A percentile compares a stretch with the other conserved stretches of the same genome.
Evolutionary conservation across 768 basidiomycete species (phyloP).

Genomic region (Pluteus cervinus): DNA sequence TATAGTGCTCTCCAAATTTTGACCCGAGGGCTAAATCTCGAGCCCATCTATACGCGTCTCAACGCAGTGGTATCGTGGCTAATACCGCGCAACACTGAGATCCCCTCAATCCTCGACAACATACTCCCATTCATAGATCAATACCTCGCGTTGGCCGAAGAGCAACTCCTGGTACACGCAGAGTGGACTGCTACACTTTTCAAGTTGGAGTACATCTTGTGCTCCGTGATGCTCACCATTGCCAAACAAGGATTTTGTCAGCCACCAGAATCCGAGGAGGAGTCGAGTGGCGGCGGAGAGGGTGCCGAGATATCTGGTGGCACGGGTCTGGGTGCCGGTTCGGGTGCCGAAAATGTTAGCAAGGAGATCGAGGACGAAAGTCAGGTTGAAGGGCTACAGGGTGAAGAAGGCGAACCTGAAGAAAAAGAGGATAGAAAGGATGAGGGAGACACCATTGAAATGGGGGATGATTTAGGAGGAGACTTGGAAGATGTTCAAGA

Average conservation of each 20-base stretch:
- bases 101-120: slow-evolving; percentile 32
- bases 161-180: slow-evolving; percentile 49
- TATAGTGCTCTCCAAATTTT: slow-evolving; percentile 37
- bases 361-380: slow-evolving; percentile 95
- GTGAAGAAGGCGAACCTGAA: slow-evolving; percentile 45
- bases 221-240: slow-evolving; percentile 65
- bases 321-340: slow-evolving; percentile 84
- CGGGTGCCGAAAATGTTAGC: slow-evolving; percentile 82
- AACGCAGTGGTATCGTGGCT: slow-evolving; percentile 32
- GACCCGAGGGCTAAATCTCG: slow-evolving; percentile 43
- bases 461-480: slow-evolving; percentile 87
- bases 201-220: slow-evolving; percentile 79
- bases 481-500: slow-evolving; percentile 80
- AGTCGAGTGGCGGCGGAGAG: slow-evolving; percentile 43
- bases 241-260: slow-evolving; percentile 90
- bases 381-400: slow-evolving; percentile 90
- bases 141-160: slow-evolving; percentile 52
- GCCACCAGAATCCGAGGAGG: slow-evolving; percentile 69
- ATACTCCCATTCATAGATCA: slow-evolving; percentile 71
- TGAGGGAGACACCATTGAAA: slow-evolving; percentile 80
- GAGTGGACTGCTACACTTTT: slow-evolving; percentile 73
- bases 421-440: slow-evolving; percentile 42
- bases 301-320: slow-evolving; percentile 56
- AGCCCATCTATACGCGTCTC: slow-evolving; percentile 34
- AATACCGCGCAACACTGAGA: slow-evolving; percentile 22